Evolutionary conservation across 2,329 filamentous ascomycete species (phyloP).

Genomic region (Chrysosphaeria jannelii): DNA sequence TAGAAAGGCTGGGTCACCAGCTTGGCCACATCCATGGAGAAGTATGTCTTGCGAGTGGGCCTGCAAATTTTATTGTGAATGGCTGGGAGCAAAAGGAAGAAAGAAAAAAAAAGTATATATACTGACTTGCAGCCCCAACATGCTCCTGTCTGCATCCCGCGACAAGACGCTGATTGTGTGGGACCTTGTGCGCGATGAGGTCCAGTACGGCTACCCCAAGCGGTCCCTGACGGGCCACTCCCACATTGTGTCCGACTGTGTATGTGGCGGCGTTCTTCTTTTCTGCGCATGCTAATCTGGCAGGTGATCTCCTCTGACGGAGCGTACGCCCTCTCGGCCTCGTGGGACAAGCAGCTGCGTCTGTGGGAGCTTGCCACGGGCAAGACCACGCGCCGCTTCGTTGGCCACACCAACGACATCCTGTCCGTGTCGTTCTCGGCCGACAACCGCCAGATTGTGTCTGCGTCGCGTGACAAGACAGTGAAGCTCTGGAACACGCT

Average conservation of each 20-base stretch:
- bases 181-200: slow-evolving; percentile 98
- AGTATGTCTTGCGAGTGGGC: too few relatives aligned
- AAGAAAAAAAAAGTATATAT: slow-evolving; percentile 1
- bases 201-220: slow-evolving; percentile 96
- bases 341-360: slow-evolving; percentile 99
- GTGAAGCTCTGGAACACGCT: slow-evolving; percentile 99
- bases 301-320: slow-evolving; percentile 98
- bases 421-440: slow-evolving; percentile 99
- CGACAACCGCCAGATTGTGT: slow-evolving; percentile 99
- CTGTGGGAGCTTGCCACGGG: slow-evolving; percentile 97
- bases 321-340: slow-evolving; percentile 93
- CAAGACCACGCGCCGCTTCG: slow-evolving; percentile 90
- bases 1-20: slow-evolving; percentile 95
- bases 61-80: too few relatives aligned
- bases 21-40: slow-evolving; percentile 95
- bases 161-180: slow-evolving; percentile 99
- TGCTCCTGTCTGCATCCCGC: slow-evolving; percentile 90
- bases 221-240: slow-evolving; percentile 96
- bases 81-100: background rate
- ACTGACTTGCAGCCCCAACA: slow-evolving; percentile 68
- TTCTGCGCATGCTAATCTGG: background rate
- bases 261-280: slow-evolving; percentile 20
- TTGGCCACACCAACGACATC: slow-evolving; percentile 98
- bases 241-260: slow-evolving; percentile 99
- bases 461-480: slow-evolving; percentile 86